phyloP scores from a whole-genome alignment of 1,139 yeast species.

The Taiozyma sp. region DNA sequence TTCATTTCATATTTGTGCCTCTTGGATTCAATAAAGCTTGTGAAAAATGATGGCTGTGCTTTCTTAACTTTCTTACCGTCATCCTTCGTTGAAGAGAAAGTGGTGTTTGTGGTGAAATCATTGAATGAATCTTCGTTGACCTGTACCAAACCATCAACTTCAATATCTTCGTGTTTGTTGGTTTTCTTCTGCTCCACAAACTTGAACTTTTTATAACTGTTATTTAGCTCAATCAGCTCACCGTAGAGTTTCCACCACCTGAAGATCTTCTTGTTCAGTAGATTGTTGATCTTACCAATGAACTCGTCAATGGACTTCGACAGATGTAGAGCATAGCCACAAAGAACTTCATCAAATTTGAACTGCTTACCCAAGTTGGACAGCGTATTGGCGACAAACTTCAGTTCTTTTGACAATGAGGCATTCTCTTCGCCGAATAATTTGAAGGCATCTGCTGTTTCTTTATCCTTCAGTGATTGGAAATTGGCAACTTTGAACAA shows the following conservation, averaged over 20 bases:
- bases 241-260: constrained; percentile 48
- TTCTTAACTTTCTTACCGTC: not conserved
- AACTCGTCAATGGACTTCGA: constrained; percentile 33
- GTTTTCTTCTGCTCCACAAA: constrained; percentile 9
- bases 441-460: constrained; percentile 27
- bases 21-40: constrained; percentile 34
- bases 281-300: constrained; percentile 33
- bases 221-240: constrained; percentile 28
- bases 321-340: constrained; percentile 20
- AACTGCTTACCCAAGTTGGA: constrained; percentile 15
- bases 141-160: constrained; percentile 6
- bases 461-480: constrained; percentile 40
- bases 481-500: constrained; percentile 42
- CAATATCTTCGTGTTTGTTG: constrained; percentile 4
- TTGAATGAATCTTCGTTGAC: constrained; percentile 11
- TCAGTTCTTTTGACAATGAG: constrained; percentile 23
- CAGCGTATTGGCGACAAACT: constrained; percentile 15
- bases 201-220: constrained; percentile 25
- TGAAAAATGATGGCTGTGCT: constrained; percentile 23
- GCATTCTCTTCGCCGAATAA: constrained; percentile 22
- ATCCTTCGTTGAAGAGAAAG: constrained; percentile 2
- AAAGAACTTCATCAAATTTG: constrained; percentile 19
- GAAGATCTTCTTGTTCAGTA: constrained; percentile 37
- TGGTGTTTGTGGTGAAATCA: constrained; percentile 6
- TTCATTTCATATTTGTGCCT: constrained; percentile 31